Evolutionary conservation across 1,284 basidiomycete species (phyloP).

Genomic region (Microbotryum intermedium): DNA sequence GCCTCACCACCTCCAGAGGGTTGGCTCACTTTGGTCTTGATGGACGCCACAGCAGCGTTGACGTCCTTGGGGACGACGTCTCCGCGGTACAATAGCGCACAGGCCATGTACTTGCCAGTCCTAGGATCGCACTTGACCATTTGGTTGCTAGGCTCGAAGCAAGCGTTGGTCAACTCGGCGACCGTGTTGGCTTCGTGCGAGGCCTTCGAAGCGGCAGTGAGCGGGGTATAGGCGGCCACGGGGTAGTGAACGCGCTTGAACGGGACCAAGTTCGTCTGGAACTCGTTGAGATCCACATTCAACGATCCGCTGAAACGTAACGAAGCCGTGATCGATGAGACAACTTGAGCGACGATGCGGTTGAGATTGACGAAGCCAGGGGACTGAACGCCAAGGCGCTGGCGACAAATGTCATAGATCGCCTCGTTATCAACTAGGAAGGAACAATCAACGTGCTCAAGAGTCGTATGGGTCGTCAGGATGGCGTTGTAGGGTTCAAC

Average conservation of each 20-base stretch:
- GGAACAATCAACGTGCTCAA: conserved; percentile 98
- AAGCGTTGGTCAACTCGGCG: conserved; percentile 95
- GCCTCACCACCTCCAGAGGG: no score
- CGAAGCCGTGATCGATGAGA: conserved; percentile 94
- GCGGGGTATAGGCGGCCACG: conserved; percentile 88
- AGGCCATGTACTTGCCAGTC: conserved; percentile 78
- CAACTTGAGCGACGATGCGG: conserved; percentile 93
- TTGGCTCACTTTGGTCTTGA: conserved; percentile 58
- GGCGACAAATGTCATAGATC: conserved; percentile 99
- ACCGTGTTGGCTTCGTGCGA: conserved; percentile 97
- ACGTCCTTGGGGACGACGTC: conserved; percentile 97
- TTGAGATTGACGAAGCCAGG: conserved; percentile 95
- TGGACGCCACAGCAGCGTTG: conserved; percentile 81
- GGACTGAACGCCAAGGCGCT: conserved; percentile 74
- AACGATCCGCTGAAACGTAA: conserved; percentile 95
- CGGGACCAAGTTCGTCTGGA: conserved; percentile 66
- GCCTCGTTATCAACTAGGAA: conserved; percentile 91
- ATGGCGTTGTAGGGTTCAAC: conserved; percentile 99
- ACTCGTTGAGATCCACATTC: conserved; percentile 97
- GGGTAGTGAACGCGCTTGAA: conserved; percentile 92
- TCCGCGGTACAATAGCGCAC: conserved; percentile 47
- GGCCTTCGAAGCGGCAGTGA: conserved; percentile 71
- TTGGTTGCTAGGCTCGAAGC: conserved; percentile 96
- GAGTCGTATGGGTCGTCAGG: conserved; percentile 95
- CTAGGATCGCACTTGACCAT: conserved; percentile 93